These are phyloP conservation scores for Cubamyces sp. DNA, from an alignment of 768 basidiomycete species.

Conservation along the genomic window DNA sequence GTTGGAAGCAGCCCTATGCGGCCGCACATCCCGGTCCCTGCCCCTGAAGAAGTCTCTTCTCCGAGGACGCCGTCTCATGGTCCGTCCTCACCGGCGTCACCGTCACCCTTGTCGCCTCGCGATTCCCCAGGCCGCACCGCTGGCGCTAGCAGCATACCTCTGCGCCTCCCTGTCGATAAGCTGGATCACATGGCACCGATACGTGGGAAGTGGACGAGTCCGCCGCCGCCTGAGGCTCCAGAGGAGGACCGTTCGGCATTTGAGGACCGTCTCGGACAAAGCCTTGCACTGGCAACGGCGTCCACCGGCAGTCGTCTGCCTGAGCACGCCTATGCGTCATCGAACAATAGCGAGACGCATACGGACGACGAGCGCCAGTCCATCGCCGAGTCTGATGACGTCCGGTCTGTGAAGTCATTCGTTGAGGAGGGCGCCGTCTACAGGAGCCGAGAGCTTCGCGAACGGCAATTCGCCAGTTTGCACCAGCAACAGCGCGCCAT, in stretches of 20 bases:
- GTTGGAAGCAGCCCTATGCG: slow-evolving; percentile 65
- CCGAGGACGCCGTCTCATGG: slow-evolving; percentile 37
- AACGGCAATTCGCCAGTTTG: slow-evolving; percentile 15
- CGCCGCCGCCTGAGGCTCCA: slow-evolving; percentile 78
- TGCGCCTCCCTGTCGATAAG: slow-evolving; percentile 53
- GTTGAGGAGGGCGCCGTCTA: slow-evolving; percentile 48
- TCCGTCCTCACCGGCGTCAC: slow-evolving; percentile 20
- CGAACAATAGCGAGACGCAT: slow-evolving; percentile 64
- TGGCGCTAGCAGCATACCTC: slow-evolving; percentile 34
- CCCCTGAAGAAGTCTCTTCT: slow-evolving; percentile 55
- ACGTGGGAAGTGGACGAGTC: slow-evolving; percentile 83
- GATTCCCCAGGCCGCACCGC: slow-evolving; percentile 13
- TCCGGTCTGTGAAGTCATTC: slow-evolving; percentile 68
- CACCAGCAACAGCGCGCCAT: slow-evolving; percentile 16
- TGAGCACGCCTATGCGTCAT: slow-evolving; percentile 46
- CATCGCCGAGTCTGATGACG: slow-evolving; percentile 66
- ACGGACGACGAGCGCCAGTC: slow-evolving; percentile 74
- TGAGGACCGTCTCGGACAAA: slow-evolving; percentile 65
- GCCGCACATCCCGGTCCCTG: slow-evolving; percentile 41
- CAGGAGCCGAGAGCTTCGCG: slow-evolving; percentile 22
- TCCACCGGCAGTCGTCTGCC: slow-evolving; percentile 62
- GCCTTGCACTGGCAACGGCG: slow-evolving; percentile 70
- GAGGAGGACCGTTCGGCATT: slow-evolving; percentile 67
- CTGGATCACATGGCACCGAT: slow-evolving; percentile 75
- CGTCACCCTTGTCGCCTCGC: slow-evolving; percentile 17